Conservation (phyloP, 2,329 filamentous ascomycete genomes). For the Aspergillus bombycis region DNA sequence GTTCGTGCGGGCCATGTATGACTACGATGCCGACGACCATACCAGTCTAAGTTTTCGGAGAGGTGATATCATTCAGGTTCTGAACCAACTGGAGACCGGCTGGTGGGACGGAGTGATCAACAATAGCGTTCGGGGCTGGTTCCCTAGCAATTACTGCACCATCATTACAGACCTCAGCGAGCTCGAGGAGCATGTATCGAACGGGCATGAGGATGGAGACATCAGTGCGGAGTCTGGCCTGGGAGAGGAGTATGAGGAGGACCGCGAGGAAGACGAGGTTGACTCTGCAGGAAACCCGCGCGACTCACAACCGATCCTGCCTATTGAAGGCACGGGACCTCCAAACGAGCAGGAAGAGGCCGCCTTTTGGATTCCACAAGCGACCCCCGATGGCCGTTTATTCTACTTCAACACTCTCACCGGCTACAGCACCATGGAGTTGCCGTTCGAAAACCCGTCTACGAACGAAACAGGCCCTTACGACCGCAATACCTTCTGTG, state of each 20-base stretch:
- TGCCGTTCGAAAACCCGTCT: slow-evolving; percentile 89
- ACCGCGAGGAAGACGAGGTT: slow-evolving; percentile 67
- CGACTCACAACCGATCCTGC: slow-evolving; percentile 62
- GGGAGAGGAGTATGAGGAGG: slow-evolving; percentile 67
- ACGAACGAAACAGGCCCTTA: slow-evolving; percentile 80
- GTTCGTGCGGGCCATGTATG: slow-evolving; percentile 94
- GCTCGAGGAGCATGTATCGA: slow-evolving; percentile 63
- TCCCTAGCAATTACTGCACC: slow-evolving; percentile 97
- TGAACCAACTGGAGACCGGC: slow-evolving; percentile 95
- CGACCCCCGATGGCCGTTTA: slow-evolving; percentile 85
- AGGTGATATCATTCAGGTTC: slow-evolving; percentile 96
- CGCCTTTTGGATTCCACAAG: slow-evolving; percentile 98
- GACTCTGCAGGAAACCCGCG: slow-evolving; percentile 70
- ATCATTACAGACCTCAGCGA: slow-evolving; percentile 79
- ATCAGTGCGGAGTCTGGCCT: slow-evolving; percentile 51
- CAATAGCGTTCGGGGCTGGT: slow-evolving; percentile 88
- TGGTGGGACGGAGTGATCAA: slow-evolving; percentile 99
- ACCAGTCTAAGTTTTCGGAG: slow-evolving; percentile 96
- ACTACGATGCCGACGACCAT: slow-evolving; percentile 96
- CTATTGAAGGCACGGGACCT: slow-evolving; percentile 67
- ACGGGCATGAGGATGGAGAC: slow-evolving; percentile 56
- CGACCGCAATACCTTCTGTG: slow-evolving; percentile 83
- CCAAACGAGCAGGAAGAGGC: slow-evolving; percentile 75
- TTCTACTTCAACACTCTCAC: slow-evolving; percentile 99
- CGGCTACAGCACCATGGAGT: slow-evolving; percentile 89